Percentiles rank a stretch among this genome's conserved stretches.
phyloP scores from a whole-genome alignment of 179 eudicot species.

The Drosera spatulata region DNA sequence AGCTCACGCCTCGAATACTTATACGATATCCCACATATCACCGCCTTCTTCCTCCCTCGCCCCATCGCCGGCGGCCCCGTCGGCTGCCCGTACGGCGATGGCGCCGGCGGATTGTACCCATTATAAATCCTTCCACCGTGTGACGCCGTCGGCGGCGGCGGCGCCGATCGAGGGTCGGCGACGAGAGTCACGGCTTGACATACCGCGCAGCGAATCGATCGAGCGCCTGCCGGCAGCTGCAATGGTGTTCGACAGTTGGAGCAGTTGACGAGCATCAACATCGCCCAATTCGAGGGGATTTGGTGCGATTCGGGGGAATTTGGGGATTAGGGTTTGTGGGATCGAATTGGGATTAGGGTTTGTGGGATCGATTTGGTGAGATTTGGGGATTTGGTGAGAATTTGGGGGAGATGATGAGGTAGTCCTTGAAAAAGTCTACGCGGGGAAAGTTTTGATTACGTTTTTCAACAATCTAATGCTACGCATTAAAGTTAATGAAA shows the following conservation, averaged over 20 bases:
- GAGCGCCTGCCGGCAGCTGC: slow-evolving; percentile 70
- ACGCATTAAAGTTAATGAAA: too few species aligned
- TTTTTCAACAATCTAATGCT: too few species aligned
- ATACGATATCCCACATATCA: slow-evolving; percentile 81
- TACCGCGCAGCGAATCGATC: slow-evolving; percentile 75
- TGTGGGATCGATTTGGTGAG: too few species aligned
- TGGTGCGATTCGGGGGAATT: too few species aligned
- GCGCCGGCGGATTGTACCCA: slow-evolving; percentile 8
- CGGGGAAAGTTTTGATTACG: too few species aligned
- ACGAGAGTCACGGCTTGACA: slow-evolving; percentile 62
- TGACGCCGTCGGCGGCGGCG: slow-evolving; percentile 13
- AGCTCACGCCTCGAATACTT: slow-evolving; percentile 56
- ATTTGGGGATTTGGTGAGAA: too few species aligned
- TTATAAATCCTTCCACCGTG: background rate
- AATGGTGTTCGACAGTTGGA: slow-evolving; percentile 75
- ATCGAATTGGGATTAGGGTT: too few species aligned
- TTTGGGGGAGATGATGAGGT: too few species aligned
- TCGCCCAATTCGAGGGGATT: slow-evolving; percentile 6
- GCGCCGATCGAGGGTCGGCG: slow-evolving; percentile 51
- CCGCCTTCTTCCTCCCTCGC: slow-evolving; percentile 74
- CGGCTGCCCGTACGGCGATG: slow-evolving; percentile 18
- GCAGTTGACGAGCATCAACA: slow-evolving; percentile 75
- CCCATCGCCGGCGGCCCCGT: slow-evolving; percentile 31
- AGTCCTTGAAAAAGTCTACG: too few species aligned
- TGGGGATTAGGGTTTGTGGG: too few species aligned